Base-by-base conservation (phyloP, 495 filamentous ascomycete genomes). In the Apiosordaria backusii region DNA sequence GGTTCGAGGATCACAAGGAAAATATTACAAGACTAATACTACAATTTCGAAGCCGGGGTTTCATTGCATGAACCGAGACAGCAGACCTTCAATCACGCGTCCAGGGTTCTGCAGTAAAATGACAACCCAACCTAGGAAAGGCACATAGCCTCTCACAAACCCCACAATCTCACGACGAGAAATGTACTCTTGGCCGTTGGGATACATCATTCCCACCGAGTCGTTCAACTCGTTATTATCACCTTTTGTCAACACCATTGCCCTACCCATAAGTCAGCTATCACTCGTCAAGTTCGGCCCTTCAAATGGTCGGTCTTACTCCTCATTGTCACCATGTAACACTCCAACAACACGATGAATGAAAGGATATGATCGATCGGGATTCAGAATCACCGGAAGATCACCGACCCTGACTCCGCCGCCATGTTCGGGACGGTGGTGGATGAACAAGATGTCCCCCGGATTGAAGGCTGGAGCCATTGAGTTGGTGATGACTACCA, bases 401-500 rank as follows among this genome's bases (percentile, higher is more conserved):
- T 55, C 53, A 21, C 53, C 53, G 21, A 55, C 53, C 4, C 53
- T 4, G 9, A 55, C 22, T 55, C 22, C 21, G 3, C 22, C 19
- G 35, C 16, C 35, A 45, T 45, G 35, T 45, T 7, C 35, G 9
- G 35, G 35, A 6, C 21, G 53, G 53, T n/a, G 53, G 18, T 55
- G n/a, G 53, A 55, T n/a, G 53, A 55, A 6, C 53, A 55, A 24
- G 22, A 55, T 55, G 53, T 55, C 53, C 53, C 53, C 53, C 53
- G 53, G 53, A 55, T 55, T 18, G 18, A 55, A 55, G 22, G 53
- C 53, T n/a, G 53, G 53, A 21, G 22, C 53, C 53, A 55, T 55
- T 18, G 53, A 55, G n/a, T 55, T 24, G n/a, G 53, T 55, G 22
- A 55, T 55, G 53, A 55, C 53, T 6, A 55, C 22, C 53, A 55